phyloP scores from a whole-genome alignment of 257 asterid genomes.

The Thymus quinquecostatus region DNA sequence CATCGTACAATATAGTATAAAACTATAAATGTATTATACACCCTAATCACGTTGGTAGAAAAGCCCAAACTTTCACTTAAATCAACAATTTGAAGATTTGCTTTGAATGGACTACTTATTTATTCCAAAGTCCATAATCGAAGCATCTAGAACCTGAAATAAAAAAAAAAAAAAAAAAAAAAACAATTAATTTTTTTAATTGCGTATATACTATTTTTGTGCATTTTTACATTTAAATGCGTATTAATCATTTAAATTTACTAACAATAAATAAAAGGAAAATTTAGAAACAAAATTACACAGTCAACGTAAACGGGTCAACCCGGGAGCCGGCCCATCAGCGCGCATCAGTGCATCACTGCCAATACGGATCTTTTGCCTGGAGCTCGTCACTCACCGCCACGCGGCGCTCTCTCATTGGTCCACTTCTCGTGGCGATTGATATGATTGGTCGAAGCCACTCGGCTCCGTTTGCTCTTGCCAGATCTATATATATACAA shows the following conservation, averaged over 20 bases:
- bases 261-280: background rate
- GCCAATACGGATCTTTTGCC: conserved; percentile 30
- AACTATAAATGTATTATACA: too few species aligned
- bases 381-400: conserved; percentile 36
- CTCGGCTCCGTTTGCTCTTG: conserved; percentile 38
- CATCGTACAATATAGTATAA: too few species aligned
- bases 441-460: conserved; percentile 63
- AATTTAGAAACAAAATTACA: background rate
- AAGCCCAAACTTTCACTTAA: too few species aligned
- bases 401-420: conserved; percentile 48
- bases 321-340: conserved; percentile 31
- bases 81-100: too few species aligned
- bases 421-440: conserved; percentile 47
- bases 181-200: too few species aligned
- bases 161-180: too few species aligned
- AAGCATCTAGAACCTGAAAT: too few species aligned
- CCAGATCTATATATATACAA: conserved; percentile 47
- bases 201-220: background rate
- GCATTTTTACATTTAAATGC: background rate
- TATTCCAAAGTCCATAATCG: too few species aligned
- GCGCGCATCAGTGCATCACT: conserved; percentile 9
- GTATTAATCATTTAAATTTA: background rate
- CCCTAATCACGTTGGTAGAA: too few species aligned
- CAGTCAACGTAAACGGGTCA: conserved; percentile 38
- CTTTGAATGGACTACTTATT: too few species aligned